These are phyloP conservation scores for Helicocarpus griseus DNA, from an alignment of 2,329 filamentous ascomycete genomes.

Conservation along the genomic window DNA sequence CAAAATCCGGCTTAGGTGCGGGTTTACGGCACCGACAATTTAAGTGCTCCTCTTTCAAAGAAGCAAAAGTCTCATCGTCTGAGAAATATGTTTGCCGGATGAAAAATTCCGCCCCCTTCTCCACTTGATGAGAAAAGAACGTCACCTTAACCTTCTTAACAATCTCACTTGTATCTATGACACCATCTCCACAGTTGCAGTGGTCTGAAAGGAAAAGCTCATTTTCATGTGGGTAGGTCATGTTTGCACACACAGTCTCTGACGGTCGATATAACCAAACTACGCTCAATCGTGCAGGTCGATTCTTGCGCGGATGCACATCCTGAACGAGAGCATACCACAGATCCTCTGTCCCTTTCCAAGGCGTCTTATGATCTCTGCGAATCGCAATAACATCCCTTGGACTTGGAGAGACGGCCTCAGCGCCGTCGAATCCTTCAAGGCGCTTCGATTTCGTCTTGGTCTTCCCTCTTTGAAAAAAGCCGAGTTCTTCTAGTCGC, in stretches of 20 bases:
- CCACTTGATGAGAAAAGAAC: slow-evolving; percentile 43
- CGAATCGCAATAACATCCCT: slow-evolving; percentile 43
- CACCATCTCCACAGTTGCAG: slow-evolving; percentile 55
- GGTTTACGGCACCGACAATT: slow-evolving; percentile 36
- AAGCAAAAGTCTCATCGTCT: slow-evolving; percentile 52
- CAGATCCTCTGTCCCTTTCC: slow-evolving; percentile 44
- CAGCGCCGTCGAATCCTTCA: slow-evolving; percentile 5
- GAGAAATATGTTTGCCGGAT: slow-evolving; percentile 60
- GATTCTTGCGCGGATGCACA: slow-evolving; percentile 27
- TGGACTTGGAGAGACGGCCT: slow-evolving; percentile 16
- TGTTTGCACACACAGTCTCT: slow-evolving; percentile 60
- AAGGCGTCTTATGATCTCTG: slow-evolving; percentile 43
- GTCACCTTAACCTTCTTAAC: slow-evolving; percentile 48
- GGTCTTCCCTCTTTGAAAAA: slow-evolving; percentile 6
- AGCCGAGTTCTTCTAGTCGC: slow-evolving; percentile 6
- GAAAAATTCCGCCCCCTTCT: slow-evolving; percentile 46
- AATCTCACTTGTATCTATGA: slow-evolving; percentile 48
- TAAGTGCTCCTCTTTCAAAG: slow-evolving; percentile 47
- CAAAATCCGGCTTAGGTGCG: slow-evolving; percentile 23
- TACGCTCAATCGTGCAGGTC: slow-evolving; percentile 46
- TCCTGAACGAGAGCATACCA: slow-evolving; percentile 65
- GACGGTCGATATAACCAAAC: slow-evolving; percentile 64
- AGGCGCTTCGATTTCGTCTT: slow-evolving; percentile 3
- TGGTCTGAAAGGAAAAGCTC: slow-evolving; percentile 70
- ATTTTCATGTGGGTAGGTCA: slow-evolving; percentile 59